Evolutionary conservation across 495 filamentous ascomycete genomes (phyloP).

Genomic region (Aspergillus bridgeri): DNA sequence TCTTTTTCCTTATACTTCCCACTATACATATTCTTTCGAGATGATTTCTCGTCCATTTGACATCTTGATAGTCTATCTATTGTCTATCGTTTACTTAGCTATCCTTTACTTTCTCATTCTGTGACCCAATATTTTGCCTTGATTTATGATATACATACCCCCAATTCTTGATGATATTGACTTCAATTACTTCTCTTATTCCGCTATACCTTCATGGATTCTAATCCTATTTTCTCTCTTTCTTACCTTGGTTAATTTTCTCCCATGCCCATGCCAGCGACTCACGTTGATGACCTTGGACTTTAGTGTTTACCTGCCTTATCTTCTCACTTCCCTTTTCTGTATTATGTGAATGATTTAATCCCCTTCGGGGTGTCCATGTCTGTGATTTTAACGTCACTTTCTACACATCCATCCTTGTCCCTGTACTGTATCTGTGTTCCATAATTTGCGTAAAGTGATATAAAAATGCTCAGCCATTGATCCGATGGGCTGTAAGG

Average conservation of each 20-base stretch:
- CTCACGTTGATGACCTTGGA: neutral
- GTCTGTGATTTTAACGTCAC: no score
- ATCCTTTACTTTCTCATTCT: slow-evolving; percentile 9
- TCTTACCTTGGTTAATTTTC: no score
- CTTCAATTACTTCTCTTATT: slow-evolving; percentile 3
- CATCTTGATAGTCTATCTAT: neutral
- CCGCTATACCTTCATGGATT: slow-evolving; percentile 1
- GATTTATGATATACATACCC: slow-evolving; percentile 15
- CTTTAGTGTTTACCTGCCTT: neutral
- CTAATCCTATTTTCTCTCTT: neutral
- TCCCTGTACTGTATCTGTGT: no score
- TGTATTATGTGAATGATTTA: no score
- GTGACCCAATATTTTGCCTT: slow-evolving; percentile 5
- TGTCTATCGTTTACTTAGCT: neutral
- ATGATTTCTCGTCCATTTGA: neutral
- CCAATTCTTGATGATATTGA: slow-evolving; percentile 14
- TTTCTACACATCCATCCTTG: no score
- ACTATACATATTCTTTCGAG: neutral
- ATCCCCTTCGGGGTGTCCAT: no score
- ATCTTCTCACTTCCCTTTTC: neutral
- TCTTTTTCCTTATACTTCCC: neutral
- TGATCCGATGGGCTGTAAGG: no score
- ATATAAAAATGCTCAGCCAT: no score
- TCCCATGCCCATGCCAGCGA: neutral
- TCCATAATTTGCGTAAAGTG: no score